Percentiles rank a stretch among this genome's conserved stretches.
Conservation (phyloP, 371 early-diverging fungal species). For the Rhizomucor miehei region DNA sequence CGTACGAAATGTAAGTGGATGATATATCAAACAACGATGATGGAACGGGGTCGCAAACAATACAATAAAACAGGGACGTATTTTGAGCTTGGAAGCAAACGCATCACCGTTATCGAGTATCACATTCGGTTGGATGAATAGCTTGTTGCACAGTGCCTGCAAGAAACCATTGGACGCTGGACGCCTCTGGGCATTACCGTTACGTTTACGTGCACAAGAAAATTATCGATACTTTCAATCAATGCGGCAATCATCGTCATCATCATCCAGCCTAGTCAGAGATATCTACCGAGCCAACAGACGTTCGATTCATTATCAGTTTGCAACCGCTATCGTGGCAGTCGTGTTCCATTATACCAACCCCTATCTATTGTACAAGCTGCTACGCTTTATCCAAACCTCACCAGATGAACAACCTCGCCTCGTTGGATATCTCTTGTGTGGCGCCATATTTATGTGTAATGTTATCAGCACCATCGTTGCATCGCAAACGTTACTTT, state of each 20-base stretch:
- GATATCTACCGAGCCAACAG: slow-evolving; percentile 35
- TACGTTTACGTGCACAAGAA: slow-evolving; percentile 39
- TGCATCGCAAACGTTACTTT: slow-evolving; percentile 57
- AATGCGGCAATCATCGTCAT: no score
- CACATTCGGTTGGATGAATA: slow-evolving; percentile 79
- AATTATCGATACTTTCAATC: slow-evolving; percentile 29
- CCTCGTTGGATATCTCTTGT: slow-evolving; percentile 43
- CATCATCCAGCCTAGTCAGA: slow-evolving; percentile 7
- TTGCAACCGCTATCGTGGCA: slow-evolving; percentile 48
- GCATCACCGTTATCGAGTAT: slow-evolving; percentile 63
- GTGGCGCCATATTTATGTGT: slow-evolving; percentile 50
- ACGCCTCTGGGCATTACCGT: slow-evolving; percentile 71
- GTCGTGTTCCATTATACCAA: slow-evolving; percentile 56
- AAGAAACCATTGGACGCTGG: slow-evolving; percentile 53
- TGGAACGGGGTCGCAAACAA: no score
- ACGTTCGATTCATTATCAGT: slow-evolving; percentile 36
- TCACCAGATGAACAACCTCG: slow-evolving; percentile 29
- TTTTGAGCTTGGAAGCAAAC: slow-evolving; percentile 55
- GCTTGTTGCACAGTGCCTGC: slow-evolving; percentile 58
- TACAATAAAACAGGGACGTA: slow-evolving; percentile 35
- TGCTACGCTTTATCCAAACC: slow-evolving; percentile 48
- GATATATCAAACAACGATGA: not conserved
- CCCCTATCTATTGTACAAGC: slow-evolving; percentile 46
- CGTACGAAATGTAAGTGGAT: slow-evolving; percentile 36
- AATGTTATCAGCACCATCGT: slow-evolving; percentile 51